Evolutionary conservation across 148 eudicot genomes (phyloP), one percentile per base, ranked within the genome.

Genomic region (Arctostaphylos glauca): DNA sequence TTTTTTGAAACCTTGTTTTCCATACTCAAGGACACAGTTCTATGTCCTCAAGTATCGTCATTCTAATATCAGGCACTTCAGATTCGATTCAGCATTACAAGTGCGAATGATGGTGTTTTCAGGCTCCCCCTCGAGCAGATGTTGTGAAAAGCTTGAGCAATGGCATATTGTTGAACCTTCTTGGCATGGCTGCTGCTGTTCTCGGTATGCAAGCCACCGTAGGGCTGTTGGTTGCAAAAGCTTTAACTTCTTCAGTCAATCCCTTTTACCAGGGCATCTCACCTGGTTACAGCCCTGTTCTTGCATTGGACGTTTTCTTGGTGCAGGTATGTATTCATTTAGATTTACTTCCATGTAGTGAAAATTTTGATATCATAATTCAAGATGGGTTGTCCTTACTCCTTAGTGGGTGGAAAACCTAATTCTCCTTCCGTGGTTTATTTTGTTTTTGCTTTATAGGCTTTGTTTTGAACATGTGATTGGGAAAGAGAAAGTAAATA

Each of bases 121-220:
- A 96, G 99, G 99, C 98, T 81, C 97, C 99, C 77, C 97, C 99
- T 83, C 98, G 97, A 80, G 93, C 93, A 71, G 98, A 94, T 82
- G 99, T 96, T 59, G 92, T 94, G 74, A 89, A 86, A 82, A 92
- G 97, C 87, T 83, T 96, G 87, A 90, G 86, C 89, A 92, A 89
- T 82, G 93, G 95, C 58, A 91, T 96, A 76, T 80, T 70, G 10
- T 74, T 94, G 78, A 96, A 96, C 87, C 75, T 96, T 80, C 78
- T 96, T 67, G 99, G 99, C 49, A 91, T 96, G 93, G 98, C 97
- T 83, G 90, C 99, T 88, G 95, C 98, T 86, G 82, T 93, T 67
- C 90, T 96, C 31, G 98, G 99, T 59, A 85, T 92, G 95, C 98
- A 92, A 88, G 97, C 97, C 76, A 96, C 98, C 9, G 95, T 94